phyloP scores from a whole-genome alignment of 1,284 basidiomycete genomes.

The Agroathelia rolfsii region DNA sequence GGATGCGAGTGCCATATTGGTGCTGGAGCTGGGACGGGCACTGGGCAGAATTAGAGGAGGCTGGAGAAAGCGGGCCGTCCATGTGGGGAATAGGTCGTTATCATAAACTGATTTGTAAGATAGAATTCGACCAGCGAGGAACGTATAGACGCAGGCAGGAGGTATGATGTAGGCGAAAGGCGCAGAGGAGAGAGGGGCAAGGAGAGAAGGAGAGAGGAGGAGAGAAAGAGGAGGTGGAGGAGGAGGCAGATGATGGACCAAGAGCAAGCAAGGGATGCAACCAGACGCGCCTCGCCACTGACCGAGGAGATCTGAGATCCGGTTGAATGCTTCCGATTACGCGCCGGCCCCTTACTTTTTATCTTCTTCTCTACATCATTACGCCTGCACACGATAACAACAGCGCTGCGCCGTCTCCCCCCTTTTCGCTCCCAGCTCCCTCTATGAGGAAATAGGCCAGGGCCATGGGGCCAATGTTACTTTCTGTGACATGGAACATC shows the following conservation, averaged over 20 bases:
- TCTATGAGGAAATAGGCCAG: too few relatives aligned
- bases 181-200: conserved; percentile 16
- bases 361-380: too few relatives aligned
- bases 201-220: conserved; percentile 20
- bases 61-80: conserved; percentile 16
- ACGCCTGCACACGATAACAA: too few relatives aligned
- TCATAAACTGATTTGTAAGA: conserved; percentile 16
- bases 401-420: too few relatives aligned
- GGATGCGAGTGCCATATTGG: conserved; percentile 46
- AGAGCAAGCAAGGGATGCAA: conserved; percentile 24
- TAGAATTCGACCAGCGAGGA: conserved; percentile 34
- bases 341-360: too few relatives aligned
- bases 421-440: too few relatives aligned
- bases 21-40: conserved; percentile 21
- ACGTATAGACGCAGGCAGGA: conserved; percentile 10
- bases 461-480: too few relatives aligned
- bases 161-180: conserved; percentile 13
- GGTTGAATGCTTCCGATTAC: too few relatives aligned
- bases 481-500: too few relatives aligned
- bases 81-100: conserved; percentile 28
- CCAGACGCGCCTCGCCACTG: conserved; percentile 19
- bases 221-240: conserved; percentile 20
- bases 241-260: conserved; percentile 24
- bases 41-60: conserved; percentile 13
- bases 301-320: conserved; percentile 1